These are phyloP conservation scores for Agastache rugosa DNA, from an alignment of 257 asterid species.

Conservation along the genomic window DNA sequence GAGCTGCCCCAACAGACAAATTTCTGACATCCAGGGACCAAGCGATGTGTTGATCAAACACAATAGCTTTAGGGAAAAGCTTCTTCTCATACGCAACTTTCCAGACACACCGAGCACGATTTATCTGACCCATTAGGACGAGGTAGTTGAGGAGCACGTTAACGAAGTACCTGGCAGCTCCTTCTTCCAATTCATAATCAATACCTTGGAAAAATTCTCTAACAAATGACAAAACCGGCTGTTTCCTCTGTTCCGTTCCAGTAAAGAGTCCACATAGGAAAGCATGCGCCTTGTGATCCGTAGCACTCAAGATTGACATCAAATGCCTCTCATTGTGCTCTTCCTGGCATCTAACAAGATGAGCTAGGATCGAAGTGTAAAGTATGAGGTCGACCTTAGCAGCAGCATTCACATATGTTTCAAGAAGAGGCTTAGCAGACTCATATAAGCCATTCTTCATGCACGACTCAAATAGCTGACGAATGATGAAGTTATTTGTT, in stretches of 20 bases:
- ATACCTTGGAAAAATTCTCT: slow-evolving; percentile 88
- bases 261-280: slow-evolving; percentile 94
- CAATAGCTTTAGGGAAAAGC: slow-evolving; percentile 96
- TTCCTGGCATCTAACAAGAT: slow-evolving; percentile 92
- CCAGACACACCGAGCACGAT: slow-evolving; percentile 99
- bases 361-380: slow-evolving; percentile 90
- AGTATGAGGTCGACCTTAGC: slow-evolving; percentile 92
- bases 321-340: slow-evolving; percentile 84
- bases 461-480: slow-evolving; percentile 95
- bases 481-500: slow-evolving; percentile 89
- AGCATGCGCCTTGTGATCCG: slow-evolving; percentile 85
- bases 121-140: slow-evolving; percentile 96
- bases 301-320: slow-evolving; percentile 91
- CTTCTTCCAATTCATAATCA: slow-evolving; percentile 92
- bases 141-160: slow-evolving; percentile 95
- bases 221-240: slow-evolving; percentile 84
- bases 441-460: slow-evolving; percentile 89
- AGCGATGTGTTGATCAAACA: slow-evolving; percentile 95
- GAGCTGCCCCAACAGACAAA: slow-evolving; percentile 95
- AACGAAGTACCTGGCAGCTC: slow-evolving; percentile 87
- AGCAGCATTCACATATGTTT: slow-evolving; percentile 74
- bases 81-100: slow-evolving; percentile 95
- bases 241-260: slow-evolving; percentile 89
- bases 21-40: slow-evolving; percentile 99
- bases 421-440: slow-evolving; percentile 92